A percentile compares a stretch with the other conserved stretches of the same genome.
Conservation (phyloP, 768 basidiomycete genomes). For the Suillus ampliporus region DNA sequence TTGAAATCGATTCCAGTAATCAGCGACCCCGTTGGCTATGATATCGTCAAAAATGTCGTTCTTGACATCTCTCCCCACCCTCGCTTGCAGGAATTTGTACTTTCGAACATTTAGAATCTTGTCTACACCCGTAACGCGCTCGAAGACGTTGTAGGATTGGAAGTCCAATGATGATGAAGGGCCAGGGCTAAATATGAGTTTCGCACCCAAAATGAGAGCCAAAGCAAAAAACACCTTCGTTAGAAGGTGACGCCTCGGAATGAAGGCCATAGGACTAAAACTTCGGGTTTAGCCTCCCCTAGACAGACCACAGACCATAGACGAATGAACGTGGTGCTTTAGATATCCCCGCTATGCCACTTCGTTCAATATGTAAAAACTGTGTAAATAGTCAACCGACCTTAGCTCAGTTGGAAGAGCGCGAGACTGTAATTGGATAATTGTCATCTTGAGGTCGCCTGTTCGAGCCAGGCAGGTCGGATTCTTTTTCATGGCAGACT, state of each 20-base stretch:
- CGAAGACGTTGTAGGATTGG: constrained; percentile 63
- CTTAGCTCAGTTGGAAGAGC: constrained; percentile 61
- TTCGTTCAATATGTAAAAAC: background rate
- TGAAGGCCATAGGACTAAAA: constrained; percentile 31
- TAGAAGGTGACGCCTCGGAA: constrained; percentile 35
- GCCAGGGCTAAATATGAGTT: constrained; percentile 20
- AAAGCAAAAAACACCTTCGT: constrained; percentile 23
- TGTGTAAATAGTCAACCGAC: constrained; percentile 31
- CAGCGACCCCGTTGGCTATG: constrained; percentile 75
- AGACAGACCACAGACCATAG: too few relatives aligned
- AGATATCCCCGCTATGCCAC: background rate
- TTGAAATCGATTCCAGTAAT: constrained; percentile 95
- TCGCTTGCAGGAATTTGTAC: constrained; percentile 85
- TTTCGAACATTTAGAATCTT: constrained; percentile 87
- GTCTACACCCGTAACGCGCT: constrained; percentile 69
- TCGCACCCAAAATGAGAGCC: constrained; percentile 27
- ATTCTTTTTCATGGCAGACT: constrained; percentile 26
- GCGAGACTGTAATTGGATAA: constrained; percentile 50
- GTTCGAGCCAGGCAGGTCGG: constrained; percentile 68
- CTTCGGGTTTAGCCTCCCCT: too few relatives aligned
- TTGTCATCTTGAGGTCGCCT: constrained; percentile 59
- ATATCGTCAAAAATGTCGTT: constrained; percentile 80
- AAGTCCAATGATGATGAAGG: constrained; percentile 40
- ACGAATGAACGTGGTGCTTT: too few relatives aligned
- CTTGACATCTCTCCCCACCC: constrained; percentile 86